phyloP scores from a whole-genome alignment of 768 basidiomycete genomes.

The Harrya chromipes region DNA sequence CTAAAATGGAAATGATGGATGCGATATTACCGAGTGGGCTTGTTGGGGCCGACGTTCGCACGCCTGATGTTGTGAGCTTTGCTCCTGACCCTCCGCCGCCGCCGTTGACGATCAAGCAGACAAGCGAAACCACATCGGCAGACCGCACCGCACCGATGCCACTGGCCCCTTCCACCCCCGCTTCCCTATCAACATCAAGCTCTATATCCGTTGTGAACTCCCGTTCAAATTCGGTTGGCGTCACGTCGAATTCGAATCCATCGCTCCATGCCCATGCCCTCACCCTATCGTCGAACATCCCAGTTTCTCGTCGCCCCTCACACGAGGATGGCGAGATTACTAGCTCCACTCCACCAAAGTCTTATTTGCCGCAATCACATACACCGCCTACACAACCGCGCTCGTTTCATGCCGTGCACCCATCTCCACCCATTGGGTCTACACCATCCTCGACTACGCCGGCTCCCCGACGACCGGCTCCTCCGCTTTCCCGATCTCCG shows the following conservation, averaged over 20 bases:
- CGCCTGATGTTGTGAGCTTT: constrained; percentile 23
- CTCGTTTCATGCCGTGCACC: constrained; percentile 35
- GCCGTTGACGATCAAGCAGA: constrained; percentile 26
- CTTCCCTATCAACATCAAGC: constrained; percentile 21
- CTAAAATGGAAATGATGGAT: constrained; percentile 29
- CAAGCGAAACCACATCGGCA: constrained; percentile 11
- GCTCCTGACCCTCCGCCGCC: constrained; percentile 33
- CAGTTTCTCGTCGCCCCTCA: constrained; percentile 31
- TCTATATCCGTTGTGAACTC: constrained; percentile 23
- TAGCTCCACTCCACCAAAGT: constrained; percentile 35
- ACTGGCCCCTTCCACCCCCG: constrained; percentile 1
- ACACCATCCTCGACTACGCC: constrained; percentile 20
- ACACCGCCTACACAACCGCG: constrained; percentile 49
- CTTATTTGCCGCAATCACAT: constrained; percentile 38
- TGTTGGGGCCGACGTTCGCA: constrained; percentile 14
- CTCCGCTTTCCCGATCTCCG: constrained; percentile 31
- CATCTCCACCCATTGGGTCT: constrained; percentile 26
- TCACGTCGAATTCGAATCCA: constrained; percentile 3
- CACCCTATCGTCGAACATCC: constrained; percentile 8
- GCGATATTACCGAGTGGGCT: constrained; percentile 18
- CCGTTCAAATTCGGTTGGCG: constrained; percentile 26
- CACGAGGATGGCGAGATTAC: constrained; percentile 56
- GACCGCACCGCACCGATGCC: neutral
- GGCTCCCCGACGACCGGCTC: constrained; percentile 29
- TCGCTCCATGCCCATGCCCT: neutral